A percentile compares a stretch with the other conserved stretches of the same genome.
Conservation (phyloP, 768 basidiomycete genomes). For the Rhizopogon salebrosus region DNA sequence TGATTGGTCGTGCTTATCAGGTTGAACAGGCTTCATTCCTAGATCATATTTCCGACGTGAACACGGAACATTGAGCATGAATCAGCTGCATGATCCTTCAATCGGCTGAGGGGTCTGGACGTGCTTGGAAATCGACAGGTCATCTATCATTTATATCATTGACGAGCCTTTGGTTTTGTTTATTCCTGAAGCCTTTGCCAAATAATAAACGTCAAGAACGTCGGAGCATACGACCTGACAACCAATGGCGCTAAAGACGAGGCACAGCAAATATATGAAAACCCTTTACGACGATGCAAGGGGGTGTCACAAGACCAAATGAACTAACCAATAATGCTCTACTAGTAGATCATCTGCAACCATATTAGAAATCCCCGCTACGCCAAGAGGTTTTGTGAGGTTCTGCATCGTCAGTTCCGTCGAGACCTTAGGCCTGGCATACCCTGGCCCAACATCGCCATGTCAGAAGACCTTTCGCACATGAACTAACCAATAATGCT, state of each 20-base stretch:
- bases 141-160: background rate
- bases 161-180: background rate
- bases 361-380: background rate
- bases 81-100: background rate
- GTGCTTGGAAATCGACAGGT: background rate
- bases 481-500: too few species aligned
- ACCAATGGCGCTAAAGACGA: background rate
- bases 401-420: too few species aligned
- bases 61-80: background rate
- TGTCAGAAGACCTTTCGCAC: too few species aligned
- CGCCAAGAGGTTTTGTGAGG: too few species aligned
- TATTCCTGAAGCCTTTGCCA: slow-evolving; percentile 2
- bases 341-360: background rate
- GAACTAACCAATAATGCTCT: background rate
- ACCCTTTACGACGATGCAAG: background rate
- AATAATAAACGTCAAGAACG: background rate
- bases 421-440: too few species aligned
- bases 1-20: background rate
- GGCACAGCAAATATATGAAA: background rate
- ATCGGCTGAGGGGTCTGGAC: background rate
- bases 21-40: background rate
- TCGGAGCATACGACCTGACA: background rate
- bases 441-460: too few species aligned
- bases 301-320: background rate
- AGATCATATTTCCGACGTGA: background rate